Evolutionary conservation across 345 rosid genomes (phyloP).

Genomic region (Physaria fendleri): DNA sequence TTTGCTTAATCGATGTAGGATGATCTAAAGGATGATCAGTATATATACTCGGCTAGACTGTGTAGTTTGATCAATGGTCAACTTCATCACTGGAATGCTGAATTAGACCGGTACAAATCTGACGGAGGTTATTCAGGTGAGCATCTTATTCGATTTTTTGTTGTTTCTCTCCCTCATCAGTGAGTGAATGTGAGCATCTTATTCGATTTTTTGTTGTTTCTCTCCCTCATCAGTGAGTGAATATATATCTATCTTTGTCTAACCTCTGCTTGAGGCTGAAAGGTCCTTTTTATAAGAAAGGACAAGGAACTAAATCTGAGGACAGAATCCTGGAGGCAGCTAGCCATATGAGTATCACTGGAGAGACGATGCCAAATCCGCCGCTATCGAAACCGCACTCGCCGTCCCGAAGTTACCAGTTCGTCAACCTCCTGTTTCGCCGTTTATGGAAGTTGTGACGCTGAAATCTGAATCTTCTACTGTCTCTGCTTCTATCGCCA

Average conservation of each 20-base stretch:
- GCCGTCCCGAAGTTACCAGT: conserved; percentile 75
- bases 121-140: conserved; percentile 69
- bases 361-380: conserved; percentile 82
- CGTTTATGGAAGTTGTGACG: conserved; percentile 41
- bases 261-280: conserved; percentile 56
- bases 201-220: conserved; percentile 14
- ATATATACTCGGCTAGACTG: conserved; percentile 55
- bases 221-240: neutral
- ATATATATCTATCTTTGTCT: conserved; percentile 25
- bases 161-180: conserved; percentile 17
- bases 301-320: conserved; percentile 70
- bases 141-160: conserved; percentile 13
- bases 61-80: conserved; percentile 69
- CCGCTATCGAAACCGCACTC: conserved; percentile 79
- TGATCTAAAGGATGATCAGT: conserved; percentile 76
- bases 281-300: conserved; percentile 63
- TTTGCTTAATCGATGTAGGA: conserved; percentile 38
- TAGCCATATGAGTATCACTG: conserved; percentile 38
- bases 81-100: conserved; percentile 71
- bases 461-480: conserved; percentile 7
- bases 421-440: conserved; percentile 33
- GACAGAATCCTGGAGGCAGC: conserved; percentile 64
- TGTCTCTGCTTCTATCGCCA: conserved; percentile 1
- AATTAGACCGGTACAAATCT: conserved; percentile 60
- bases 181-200: too few relatives aligned